phyloP scores from a whole-genome alignment of 148 eudicot genomes.

The Camellia granthamiana region DNA sequence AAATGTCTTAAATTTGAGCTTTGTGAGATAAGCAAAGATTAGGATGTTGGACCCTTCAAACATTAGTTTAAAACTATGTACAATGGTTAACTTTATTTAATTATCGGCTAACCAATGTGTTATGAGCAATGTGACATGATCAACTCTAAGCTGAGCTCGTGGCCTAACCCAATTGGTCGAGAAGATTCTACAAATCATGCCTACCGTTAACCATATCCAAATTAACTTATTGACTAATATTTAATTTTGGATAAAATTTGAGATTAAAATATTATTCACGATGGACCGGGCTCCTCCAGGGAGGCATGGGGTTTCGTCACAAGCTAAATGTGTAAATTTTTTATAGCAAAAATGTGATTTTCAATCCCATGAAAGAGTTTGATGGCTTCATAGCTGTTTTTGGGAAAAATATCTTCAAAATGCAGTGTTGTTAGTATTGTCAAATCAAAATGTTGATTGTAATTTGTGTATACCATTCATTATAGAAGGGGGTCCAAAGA shows the following conservation, averaged over 20 bases:
- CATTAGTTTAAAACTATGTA: not conserved
- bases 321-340: not conserved
- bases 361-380: not conserved
- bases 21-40: not conserved
- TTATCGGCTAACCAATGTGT: not conserved
- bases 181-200: conserved; percentile 19
- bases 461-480: no score
- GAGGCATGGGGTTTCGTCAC: conserved; percentile 6
- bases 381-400: not conserved
- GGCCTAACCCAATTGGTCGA: not conserved
- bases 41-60: not conserved
- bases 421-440: no score
- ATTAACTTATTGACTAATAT: not conserved
- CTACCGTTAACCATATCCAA: conserved; percentile 18
- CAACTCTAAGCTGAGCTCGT: not conserved
- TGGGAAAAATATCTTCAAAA: no score
- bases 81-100: not conserved
- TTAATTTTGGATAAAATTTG: not conserved
- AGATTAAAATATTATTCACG: not conserved
- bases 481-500: no score
- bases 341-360: not conserved
- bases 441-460: no score
- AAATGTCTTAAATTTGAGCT: not conserved
- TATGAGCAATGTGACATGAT: not conserved
- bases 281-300: not conserved